These are phyloP conservation scores for Tagetes erecta DNA, from an alignment of 129 eudicot species.

Conservation along the genomic window DNA sequence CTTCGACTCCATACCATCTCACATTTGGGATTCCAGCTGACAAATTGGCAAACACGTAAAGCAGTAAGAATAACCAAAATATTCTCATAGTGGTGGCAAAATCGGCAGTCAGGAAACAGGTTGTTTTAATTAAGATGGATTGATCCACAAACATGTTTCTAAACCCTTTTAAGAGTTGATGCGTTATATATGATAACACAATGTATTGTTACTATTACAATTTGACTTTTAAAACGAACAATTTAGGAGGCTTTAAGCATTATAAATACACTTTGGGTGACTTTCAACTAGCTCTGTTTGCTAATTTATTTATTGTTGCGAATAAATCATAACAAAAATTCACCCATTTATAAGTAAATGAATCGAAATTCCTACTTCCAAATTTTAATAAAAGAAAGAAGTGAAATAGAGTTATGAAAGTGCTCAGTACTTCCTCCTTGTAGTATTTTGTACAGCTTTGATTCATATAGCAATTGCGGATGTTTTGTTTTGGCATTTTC, in stretches of 20 bases:
- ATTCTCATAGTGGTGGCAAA: not conserved
- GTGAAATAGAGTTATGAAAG: constrained; percentile 5
- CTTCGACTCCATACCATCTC: constrained; percentile 96
- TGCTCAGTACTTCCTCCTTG: constrained; percentile 94
- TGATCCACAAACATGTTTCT: not conserved
- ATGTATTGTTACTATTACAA: not conserved
- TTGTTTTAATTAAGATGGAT: not conserved
- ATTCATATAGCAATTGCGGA: constrained; percentile 89
- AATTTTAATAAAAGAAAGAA: not conserved
- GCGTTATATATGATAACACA: not conserved
- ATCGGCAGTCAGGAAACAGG: not conserved
- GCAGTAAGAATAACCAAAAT: constrained; percentile 24
- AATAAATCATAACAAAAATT: not conserved
- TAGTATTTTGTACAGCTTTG: constrained; percentile 84
- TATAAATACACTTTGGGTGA: not conserved
- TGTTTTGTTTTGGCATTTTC: constrained; percentile 93
- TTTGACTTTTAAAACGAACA: not conserved
- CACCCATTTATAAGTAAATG: not conserved
- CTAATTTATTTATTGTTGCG: not conserved
- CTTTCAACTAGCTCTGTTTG: not conserved
- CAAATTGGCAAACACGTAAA: constrained; percentile 27
- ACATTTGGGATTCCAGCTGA: constrained; percentile 95
- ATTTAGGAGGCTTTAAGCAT: not conserved
- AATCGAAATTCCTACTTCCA: not conserved
- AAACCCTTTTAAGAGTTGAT: not conserved